A percentile compares a stretch with the other conserved stretches of the same genome.
Conservation (phyloP, 106 monocot species). For the Platanthera guangdongensis region DNA sequence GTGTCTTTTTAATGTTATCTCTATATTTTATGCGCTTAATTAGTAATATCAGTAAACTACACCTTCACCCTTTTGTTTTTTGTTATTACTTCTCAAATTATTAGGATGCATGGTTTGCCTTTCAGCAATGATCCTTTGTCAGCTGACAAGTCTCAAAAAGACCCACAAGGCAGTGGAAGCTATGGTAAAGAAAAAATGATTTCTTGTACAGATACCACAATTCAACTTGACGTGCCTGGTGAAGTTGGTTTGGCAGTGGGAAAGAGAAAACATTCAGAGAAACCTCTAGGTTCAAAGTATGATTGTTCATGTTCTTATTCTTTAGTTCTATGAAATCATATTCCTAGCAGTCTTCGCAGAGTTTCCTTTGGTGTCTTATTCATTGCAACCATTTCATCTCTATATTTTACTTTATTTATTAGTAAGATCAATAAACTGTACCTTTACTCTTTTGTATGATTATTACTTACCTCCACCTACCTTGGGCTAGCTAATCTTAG, state of each 20-base stretch:
- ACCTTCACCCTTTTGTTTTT: no score
- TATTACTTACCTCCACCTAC: no score
- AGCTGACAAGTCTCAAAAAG: not conserved
- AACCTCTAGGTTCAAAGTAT: not conserved
- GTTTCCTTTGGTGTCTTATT: not conserved
- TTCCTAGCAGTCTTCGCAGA: not conserved
- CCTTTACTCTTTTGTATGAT: no score
- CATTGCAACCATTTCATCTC: not conserved
- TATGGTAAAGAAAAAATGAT: conserved; percentile 2
- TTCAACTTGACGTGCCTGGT: not conserved
- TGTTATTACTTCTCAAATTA: not conserved
- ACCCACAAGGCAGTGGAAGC: not conserved
- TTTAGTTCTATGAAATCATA: conserved; percentile 1
- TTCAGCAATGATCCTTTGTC: not conserved
- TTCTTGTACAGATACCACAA: not conserved
- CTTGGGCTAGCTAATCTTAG: no score
- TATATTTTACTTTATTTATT: not conserved
- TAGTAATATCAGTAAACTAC: not conserved
- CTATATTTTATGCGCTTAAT: not conserved
- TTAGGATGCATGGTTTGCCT: not conserved
- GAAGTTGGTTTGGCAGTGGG: not conserved
- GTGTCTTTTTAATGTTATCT: not conserved
- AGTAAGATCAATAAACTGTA: not conserved
- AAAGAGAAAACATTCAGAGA: not conserved
- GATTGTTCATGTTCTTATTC: not conserved